Base-by-base conservation (phyloP, 2,329 filamentous ascomycete species). In the Exophiala sp. region DNA sequence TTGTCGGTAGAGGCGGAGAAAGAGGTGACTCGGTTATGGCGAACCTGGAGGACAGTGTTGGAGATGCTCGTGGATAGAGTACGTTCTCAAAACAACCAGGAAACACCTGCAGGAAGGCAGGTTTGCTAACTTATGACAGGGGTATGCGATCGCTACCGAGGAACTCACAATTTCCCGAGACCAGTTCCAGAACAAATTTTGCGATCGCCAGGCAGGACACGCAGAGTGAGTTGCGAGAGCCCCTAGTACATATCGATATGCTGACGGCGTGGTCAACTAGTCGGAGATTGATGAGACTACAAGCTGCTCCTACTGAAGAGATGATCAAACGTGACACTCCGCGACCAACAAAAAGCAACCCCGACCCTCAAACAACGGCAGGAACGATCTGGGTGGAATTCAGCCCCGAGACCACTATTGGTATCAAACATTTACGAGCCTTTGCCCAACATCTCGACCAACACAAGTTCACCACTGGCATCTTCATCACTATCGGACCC, bases 321-420 rank as follows among this genome's bases (percentile, higher is more conserved):
- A 96, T 97, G 91, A 81, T 91, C 65, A 78, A 81, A 66, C 94
- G 91, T 71, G 90, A 90, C 78, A 89, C 88, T 3, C 84, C 86
- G 6, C 82, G 87, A 5, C 78, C 86, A 18, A 88, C 85, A 58
- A 75, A 82, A 61, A 75, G 77, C 63, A 86, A 89, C 69, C 87
- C 87, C 41, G 79, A 87, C 66, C 88, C 87, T 35, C 76, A 78
- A 47, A 79, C 87, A 50, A 85, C 89, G 65, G 88, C 91, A 70
- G 94, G 94, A 68, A 88, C 85, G 51, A 87, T 99, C 76, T 96
- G 89, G 82, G 82, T 97, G 66, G 91, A 97, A 75, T 99, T 99
- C 78, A 87, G 89, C 68, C 76, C 81, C 61, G 89, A 95, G 63
- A 76, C 85, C 60, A 83, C 81, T 52, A 86, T 97, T 56, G 94